phyloP scores from a whole-genome alignment of 164 flowering plant genomes.

The Nymphaea colorata region DNA sequence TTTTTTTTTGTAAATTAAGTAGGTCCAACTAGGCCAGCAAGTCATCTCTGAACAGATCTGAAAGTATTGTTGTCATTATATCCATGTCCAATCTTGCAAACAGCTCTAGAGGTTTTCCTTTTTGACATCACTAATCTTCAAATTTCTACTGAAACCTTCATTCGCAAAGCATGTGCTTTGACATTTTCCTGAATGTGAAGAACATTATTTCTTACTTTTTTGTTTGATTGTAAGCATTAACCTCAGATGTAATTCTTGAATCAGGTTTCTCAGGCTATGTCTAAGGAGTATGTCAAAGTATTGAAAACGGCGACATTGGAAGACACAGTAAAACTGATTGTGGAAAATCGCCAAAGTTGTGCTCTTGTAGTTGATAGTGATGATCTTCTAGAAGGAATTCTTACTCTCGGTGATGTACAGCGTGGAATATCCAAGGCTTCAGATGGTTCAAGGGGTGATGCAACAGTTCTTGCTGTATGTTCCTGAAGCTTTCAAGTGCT shows the following conservation, averaged over 20 bases:
- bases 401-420: slow-evolving; percentile 71
- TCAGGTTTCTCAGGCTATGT: slow-evolving; percentile 89
- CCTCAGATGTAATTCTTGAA: neutral
- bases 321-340: slow-evolving; percentile 55
- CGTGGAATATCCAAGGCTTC: slow-evolving; percentile 36
- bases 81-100: too few species aligned
- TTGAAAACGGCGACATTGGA: slow-evolving; percentile 31
- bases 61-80: too few species aligned
- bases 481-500: neutral
- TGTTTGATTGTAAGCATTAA: too few species aligned
- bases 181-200: too few species aligned
- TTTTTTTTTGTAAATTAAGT: neutral
- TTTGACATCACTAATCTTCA: too few species aligned
- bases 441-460: slow-evolving; percentile 26
- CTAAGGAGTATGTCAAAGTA: slow-evolving; percentile 50
- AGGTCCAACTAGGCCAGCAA: neutral
- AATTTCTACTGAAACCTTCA: too few species aligned
- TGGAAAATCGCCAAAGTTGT: slow-evolving; percentile 52
- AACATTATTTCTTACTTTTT: too few species aligned
- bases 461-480: slow-evolving; percentile 52
- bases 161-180: too few species aligned
- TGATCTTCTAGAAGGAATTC: slow-evolving; percentile 73
- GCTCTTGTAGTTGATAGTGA: slow-evolving; percentile 66
- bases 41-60: too few species aligned
- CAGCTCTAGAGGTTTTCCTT: too few species aligned